Base-by-base conservation (phyloP, 495 filamentous ascomycete genomes). In the Xylaria palmicola region DNA sequence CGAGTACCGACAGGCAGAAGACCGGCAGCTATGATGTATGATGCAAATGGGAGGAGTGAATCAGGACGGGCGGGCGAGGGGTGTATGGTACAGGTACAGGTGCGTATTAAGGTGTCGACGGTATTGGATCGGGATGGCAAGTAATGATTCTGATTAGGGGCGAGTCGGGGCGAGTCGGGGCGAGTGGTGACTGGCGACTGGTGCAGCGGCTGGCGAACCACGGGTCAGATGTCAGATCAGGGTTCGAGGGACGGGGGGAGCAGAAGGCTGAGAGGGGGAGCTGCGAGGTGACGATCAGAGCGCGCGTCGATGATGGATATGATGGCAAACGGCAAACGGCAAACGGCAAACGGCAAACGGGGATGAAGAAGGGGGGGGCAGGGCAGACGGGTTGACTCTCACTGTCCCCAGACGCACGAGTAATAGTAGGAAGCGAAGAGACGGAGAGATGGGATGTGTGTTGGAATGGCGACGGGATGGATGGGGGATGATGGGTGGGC, bases 301-400 rank as follows among this genome's bases (percentile, higher is more conserved):
- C 62, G 62, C n/a, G 62, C 62, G 56, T 49, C 49, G 64, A 72
- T 59, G 59, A 72, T 56, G 59, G n/a, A n/a, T n/a, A n/a, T n/a
- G n/a, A n/a, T n/a, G n/a, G n/a, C n/a, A n/a, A n/a, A n/a, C n/a
- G n/a, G n/a, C n/a, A n/a, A n/a, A n/a, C n/a, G n/a, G n/a, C n/a
- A n/a, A n/a, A n/a, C n/a, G n/a, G n/a, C n/a, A n/a, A n/a, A n/a
- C n/a, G n/a, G 63, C 64, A 54, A 43, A 60, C 63, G 58, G 63
- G 65, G 54, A 58, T 9, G 47, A 56, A 63, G 26, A n/a, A n/a
- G 30, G 26, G 37, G 41, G 45, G 62, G 60, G 15, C 6, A 27
- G 36, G 29, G 44, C 20, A 12, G 29, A 29, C 20, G 29, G 58
- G 13, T 39, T 53, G 48, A 53, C 48, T 54, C 30, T 45, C 27